These are phyloP conservation scores for Panaeolus cyanescens DNA, from an alignment of 768 basidiomycete genomes.

Conservation along the genomic window DNA sequence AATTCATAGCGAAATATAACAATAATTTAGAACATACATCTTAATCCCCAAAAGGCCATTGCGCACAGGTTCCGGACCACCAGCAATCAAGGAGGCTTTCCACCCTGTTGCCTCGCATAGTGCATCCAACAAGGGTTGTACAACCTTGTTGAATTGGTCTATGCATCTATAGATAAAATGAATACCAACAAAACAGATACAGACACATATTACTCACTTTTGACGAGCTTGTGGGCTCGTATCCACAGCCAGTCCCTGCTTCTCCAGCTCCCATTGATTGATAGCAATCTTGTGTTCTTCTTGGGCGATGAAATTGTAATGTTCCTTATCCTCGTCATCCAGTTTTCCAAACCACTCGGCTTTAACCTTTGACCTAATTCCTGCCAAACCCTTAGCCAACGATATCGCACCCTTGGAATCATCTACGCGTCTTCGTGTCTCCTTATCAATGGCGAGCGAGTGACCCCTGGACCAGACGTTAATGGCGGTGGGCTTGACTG, in stretches of 20 bases:
- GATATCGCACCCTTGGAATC: background rate
- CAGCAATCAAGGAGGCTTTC: conserved; percentile 13
- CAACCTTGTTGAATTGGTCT: background rate
- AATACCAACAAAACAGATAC: background rate
- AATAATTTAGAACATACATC: conserved; percentile 3
- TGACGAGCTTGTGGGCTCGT: conserved; percentile 9
- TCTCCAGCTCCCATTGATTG: background rate
- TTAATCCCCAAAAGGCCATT: conserved; percentile 10
- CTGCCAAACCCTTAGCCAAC: background rate
- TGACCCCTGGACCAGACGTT: background rate
- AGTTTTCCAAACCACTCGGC: conserved; percentile 2
- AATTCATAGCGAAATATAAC: background rate
- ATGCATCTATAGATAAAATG: conserved; percentile 1
- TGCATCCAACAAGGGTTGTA: conserved; percentile 10
- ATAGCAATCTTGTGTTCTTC: background rate
- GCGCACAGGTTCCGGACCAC: conserved; percentile 14
- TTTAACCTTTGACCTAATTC: background rate
- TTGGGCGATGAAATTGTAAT: background rate
- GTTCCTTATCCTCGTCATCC: background rate
- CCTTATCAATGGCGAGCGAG: background rate
- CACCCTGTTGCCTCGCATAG: conserved; percentile 9
- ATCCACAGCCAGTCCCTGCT: background rate
- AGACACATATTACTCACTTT: background rate
- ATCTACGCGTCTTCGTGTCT: background rate
- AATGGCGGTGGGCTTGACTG: background rate